Evolutionary conservation across 768 basidiomycete species (phyloP), one percentile per base, ranked within the genome.

Genomic region (Suillus lakei): DNA sequence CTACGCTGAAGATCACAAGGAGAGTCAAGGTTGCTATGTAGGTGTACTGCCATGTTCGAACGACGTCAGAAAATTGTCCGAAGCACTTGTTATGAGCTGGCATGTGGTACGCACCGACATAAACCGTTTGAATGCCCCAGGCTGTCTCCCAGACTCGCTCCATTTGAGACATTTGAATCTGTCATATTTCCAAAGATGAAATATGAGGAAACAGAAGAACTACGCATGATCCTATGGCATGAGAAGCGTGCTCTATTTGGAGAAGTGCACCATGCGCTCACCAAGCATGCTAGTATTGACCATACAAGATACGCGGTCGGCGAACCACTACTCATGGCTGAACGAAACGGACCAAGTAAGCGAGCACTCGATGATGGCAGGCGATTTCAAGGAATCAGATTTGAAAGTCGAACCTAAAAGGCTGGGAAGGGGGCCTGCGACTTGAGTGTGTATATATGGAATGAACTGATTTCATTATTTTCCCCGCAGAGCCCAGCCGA

Each of bases 141-240:
- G 91, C 74, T 91, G 91, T 61, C 91, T 83, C 39, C 91, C 91
- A 16, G 88, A 83, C 73, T 87, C 68, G 56, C 48, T 83, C 91
- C 91, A 93, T 76, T 80, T 84, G 54, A 93, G 76, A 76, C 92
- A 93, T 67, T 87, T 83, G 76, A 93, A 91, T 65, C 78, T 83
- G 78, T 94, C 92, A 71, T 93, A 94, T 67, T 79, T 81, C 90
- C 91, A 94, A n/a, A 94, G 83, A 74, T 94, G 92, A 69, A 85
- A 80, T 55, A 91, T 70, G 63, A 93, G 83, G 74, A 92, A 91
- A 53, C 78, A 70, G 63, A 86, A 82, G 72, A 93, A 93, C 92
- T 91, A 68, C 39, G 54, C 61, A 61, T 43, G 39, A n/a, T 48
- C 16, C 28, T 28, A 53, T 30, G 23, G 21, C 2, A 23, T 68